Conservation (phyloP, 495 filamentous ascomycete species). For the Daldinia bambusicola region DNA sequence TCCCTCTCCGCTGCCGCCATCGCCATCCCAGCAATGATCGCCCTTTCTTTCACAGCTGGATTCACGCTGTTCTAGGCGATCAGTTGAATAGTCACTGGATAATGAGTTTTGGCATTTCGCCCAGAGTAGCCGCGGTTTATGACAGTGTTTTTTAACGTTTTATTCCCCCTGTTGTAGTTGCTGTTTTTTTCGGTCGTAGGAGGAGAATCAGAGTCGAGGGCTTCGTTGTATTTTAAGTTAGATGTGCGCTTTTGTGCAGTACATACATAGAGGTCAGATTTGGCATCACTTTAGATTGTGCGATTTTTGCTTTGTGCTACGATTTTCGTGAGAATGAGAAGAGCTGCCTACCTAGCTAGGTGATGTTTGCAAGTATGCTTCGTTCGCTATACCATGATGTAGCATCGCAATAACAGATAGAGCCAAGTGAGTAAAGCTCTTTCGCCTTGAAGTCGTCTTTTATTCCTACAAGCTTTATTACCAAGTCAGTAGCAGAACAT, state of each 20-base stretch:
- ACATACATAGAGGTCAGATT: constrained; percentile 41
- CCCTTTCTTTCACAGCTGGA: constrained; percentile 42
- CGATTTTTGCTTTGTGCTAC: too few species aligned
- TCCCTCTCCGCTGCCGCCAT: constrained; percentile 40
- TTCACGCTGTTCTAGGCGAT: constrained; percentile 45
- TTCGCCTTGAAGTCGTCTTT: too few species aligned
- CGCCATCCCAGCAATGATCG: constrained; percentile 43
- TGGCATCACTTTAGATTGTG: constrained; percentile 9
- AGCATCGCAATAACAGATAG: too few species aligned
- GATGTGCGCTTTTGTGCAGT: constrained; percentile 41
- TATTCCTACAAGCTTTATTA: too few species aligned
- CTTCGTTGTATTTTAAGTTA: constrained; percentile 44
- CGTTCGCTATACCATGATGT: too few species aligned
- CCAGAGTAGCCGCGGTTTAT: constrained; percentile 28
- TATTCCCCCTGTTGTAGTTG: constrained; percentile 43
- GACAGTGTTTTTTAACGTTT: constrained; percentile 36
- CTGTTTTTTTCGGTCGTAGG: constrained; percentile 28
- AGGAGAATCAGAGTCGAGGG: constrained; percentile 12
- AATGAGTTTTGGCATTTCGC: constrained; percentile 36
- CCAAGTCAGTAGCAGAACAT: too few species aligned
- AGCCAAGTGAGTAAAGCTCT: too few species aligned
- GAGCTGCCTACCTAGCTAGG: too few species aligned
- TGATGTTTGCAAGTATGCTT: too few species aligned
- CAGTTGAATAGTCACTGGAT: constrained; percentile 38
- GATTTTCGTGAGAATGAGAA: too few species aligned